These are phyloP conservation scores for Proliferodiscus dingleyae DNA, from an alignment of 2,329 filamentous ascomycete genomes.

Conservation along the genomic window DNA sequence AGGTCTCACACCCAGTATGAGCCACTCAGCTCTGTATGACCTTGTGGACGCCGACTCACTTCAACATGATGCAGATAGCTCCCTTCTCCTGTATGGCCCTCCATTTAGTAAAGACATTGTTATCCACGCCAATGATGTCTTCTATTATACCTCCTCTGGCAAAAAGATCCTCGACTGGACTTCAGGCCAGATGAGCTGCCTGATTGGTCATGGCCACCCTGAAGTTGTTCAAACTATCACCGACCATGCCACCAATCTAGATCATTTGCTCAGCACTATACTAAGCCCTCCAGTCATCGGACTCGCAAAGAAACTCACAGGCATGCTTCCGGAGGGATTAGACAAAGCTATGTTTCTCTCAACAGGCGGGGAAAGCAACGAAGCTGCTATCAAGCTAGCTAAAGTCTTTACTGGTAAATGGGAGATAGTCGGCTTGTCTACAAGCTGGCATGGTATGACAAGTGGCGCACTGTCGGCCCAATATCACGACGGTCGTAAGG, in stretches of 20 bases:
- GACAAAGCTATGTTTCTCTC: conserved; percentile 54
- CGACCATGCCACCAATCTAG: conserved; percentile 45
- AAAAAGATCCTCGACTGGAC: conserved; percentile 52
- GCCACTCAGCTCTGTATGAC: too few relatives aligned
- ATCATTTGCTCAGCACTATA: conserved; percentile 58
- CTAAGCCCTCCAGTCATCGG: conserved; percentile 51
- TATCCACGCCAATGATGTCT: conserved; percentile 15
- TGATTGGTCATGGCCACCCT: conserved; percentile 53
- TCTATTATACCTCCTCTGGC: conserved; percentile 39
- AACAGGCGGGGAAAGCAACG: conserved; percentile 53
- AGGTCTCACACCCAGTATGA: too few relatives aligned
- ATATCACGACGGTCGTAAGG: conserved; percentile 48
- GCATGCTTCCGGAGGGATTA: conserved; percentile 43
- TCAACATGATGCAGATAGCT: neutral
- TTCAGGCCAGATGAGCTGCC: conserved; percentile 55
- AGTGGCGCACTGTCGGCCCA: conserved; percentile 46
- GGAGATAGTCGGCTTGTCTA: conserved; percentile 56
- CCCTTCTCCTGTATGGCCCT: neutral
- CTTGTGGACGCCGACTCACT: neutral
- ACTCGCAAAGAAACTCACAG: conserved; percentile 47
- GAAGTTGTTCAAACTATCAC: conserved; percentile 51
- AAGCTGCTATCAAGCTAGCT: conserved; percentile 60
- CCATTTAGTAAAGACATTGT: neutral
- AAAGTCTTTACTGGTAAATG: conserved; percentile 61
- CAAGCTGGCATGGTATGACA: conserved; percentile 59